These are phyloP conservation scores for Ceratobasidium sp. DNA, from an alignment of 1,284 basidiomycete genomes.

Conservation along the genomic window DNA sequence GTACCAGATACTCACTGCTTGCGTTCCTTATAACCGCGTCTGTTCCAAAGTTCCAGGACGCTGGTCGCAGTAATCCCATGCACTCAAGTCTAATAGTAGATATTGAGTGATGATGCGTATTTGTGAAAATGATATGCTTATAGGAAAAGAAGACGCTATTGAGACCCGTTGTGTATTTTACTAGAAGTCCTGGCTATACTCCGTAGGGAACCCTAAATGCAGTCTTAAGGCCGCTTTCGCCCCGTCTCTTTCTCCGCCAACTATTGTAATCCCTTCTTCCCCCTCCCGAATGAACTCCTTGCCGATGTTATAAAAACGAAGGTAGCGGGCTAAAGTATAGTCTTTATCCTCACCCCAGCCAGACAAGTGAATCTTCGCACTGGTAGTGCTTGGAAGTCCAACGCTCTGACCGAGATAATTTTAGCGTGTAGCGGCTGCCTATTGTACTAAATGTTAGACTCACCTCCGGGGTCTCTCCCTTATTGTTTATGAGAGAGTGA, in stretches of 20 bases:
- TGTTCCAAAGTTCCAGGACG: too few relatives aligned
- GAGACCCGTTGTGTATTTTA: too few relatives aligned
- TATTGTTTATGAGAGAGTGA: background rate
- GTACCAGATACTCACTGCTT: too few relatives aligned
- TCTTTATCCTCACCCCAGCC: background rate
- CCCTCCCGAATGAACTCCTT: background rate
- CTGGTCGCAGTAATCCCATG: too few relatives aligned
- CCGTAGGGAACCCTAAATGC: background rate
- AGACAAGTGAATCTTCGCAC: too few relatives aligned
- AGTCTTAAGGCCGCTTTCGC: background rate
- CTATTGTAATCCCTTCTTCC: background rate
- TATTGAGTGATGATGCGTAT: too few relatives aligned
- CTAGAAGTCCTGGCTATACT: too few relatives aligned
- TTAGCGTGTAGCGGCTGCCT: background rate
- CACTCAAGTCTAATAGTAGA: too few relatives aligned
- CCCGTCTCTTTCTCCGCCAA: background rate
- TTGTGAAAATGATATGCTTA: too few relatives aligned
- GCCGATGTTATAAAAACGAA: conserved; percentile 18
- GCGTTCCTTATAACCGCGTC: too few relatives aligned
- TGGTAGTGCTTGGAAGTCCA: background rate
- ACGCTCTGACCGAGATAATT: background rate
- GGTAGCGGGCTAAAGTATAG: background rate
- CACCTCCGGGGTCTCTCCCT: background rate
- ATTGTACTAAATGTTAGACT: background rate
- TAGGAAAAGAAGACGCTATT: too few relatives aligned